Evolutionary conservation across 306 rosid species (phyloP), one percentile per base, ranked within the genome.

Genomic region (Biancaea sappan): DNA sequence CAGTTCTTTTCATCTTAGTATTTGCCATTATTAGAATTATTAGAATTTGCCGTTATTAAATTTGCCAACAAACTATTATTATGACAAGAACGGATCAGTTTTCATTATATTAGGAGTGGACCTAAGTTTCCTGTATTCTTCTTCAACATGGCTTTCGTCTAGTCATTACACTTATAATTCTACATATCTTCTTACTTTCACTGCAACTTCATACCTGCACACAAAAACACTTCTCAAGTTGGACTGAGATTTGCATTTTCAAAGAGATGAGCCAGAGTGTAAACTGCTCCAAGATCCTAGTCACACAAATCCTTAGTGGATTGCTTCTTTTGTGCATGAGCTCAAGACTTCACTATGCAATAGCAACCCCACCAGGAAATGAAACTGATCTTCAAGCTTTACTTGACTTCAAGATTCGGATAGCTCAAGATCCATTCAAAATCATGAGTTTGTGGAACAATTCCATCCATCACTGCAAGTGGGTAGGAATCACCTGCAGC

Each of bases 371-470:
- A 2, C 28, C n/a, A 5, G 73, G 81, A 57, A 59, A 73, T 48
- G 71, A 62, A 59, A 75, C 90, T 25, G 84, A 81, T 46, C 41
- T 70, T 2, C 37, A 69, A 14, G 66, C 88, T 29, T 57, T 87
- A 32, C 80, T 82, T 15, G 70, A 87, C 32, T 71, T 87, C 47
- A 84, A 84, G 52, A 47, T 21, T 21, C 25, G 26, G 8, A 76
- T 79, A 51, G 18, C 29, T 25, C 22, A 46, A 51, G 88, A 86
- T 66, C 84, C 83, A 72, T 66, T 79, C 16, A 50, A 62, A 12
- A 76, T 60, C 8, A 73, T 82, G 71, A 82, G 80, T 73, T 74
- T 48, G 9, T 84, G 88, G 91, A 87, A 82, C 76, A 70, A 77
- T 1, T 77, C 88, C 15, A 38, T 62, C 28, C 57, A 77, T 6